Base-by-base conservation (phyloP, 1,284 basidiomycete genomes). In the Anthracocystis panici-leucophaei region DNA sequence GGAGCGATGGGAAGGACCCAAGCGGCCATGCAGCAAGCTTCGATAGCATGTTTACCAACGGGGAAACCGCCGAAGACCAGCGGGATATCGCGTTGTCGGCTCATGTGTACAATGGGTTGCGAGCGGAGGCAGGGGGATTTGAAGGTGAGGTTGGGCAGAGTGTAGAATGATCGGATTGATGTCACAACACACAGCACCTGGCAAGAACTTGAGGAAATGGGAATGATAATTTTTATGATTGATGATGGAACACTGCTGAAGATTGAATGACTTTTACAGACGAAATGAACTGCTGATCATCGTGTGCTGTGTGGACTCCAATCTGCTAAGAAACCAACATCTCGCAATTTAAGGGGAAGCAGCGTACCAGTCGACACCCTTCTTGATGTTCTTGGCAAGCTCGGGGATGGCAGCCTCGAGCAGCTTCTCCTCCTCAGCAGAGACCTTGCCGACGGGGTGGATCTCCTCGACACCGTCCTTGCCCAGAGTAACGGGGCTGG, bases 301-400 rank as follows among this genome's bases (percentile, higher is more conserved):
- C 35, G 5, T 38, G 35, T 38, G 35, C 35, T 38, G 4, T 16
- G 35, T 6, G 3, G 4, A 5, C 11, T 38, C 14, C 35, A 12
- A 16, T 38, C 35, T 12, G 35, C 14, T 38, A 38, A 38, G 5
- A 33, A 1, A 5, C 12, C 35, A 38, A 14, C n/a, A 46, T 0
- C 14, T 29, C 18, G 16, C 18, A n/a, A 49, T 54, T 77, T 81
- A 83, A 46, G 80, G 79, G 62, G 73, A 75, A 53, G 80, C 75
- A 35, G 63, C 71, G 66, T 69, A 75, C 82, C 82, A 84, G 48
- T 78, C 66, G 48, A 82, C 75, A 76, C 83, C 83, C 80, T 84
- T 84, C 71, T 79, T 75, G 69, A 84, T 84, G 82, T 84, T 84
- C 83, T 84, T 85, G 61, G 75, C 78, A 57, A 85, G 82, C 61